Percentiles rank a stretch among this genome's conserved stretches.
phyloP scores from a whole-genome alignment of 148 eudicot species.

The Tetragonia tetragonoides region DNA sequence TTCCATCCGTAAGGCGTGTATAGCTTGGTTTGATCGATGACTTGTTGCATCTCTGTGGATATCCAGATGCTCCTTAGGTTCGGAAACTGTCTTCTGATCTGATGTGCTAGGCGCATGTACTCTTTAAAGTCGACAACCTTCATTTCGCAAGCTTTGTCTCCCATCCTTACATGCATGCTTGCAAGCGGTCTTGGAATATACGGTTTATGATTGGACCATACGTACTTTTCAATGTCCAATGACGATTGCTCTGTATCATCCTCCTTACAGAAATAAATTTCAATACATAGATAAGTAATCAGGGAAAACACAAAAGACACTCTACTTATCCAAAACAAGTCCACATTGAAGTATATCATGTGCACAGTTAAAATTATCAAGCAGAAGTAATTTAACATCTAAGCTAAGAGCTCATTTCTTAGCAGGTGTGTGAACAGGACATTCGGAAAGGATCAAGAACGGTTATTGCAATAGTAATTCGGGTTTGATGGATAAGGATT shows the following conservation, averaged over 20 bases:
- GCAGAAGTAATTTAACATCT: no score
- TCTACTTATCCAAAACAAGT: no score
- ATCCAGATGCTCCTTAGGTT: slow-evolving; percentile 73
- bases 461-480: background rate
- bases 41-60: slow-evolving; percentile 97
- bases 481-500: background rate
- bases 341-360: no score
- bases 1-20: slow-evolving; percentile 58
- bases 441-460: no score
- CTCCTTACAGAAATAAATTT: slow-evolving; percentile 28
- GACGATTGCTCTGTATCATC: slow-evolving; percentile 17
- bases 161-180: slow-evolving; percentile 96
- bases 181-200: slow-evolving; percentile 86
- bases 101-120: slow-evolving; percentile 71
- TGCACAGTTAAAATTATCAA: no score
- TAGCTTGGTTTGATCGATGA: slow-evolving; percentile 50
- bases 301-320: no score
- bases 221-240: slow-evolving; percentile 61
- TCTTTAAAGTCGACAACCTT: slow-evolving; percentile 72
- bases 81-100: slow-evolving; percentile 61
- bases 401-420: no score
- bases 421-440: background rate
- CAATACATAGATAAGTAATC: background rate
- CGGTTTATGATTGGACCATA: slow-evolving; percentile 81
- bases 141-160: slow-evolving; percentile 96